Conservation (phyloP, 805 yeast genomes). For the Kluyveromyces lactis region DNA sequence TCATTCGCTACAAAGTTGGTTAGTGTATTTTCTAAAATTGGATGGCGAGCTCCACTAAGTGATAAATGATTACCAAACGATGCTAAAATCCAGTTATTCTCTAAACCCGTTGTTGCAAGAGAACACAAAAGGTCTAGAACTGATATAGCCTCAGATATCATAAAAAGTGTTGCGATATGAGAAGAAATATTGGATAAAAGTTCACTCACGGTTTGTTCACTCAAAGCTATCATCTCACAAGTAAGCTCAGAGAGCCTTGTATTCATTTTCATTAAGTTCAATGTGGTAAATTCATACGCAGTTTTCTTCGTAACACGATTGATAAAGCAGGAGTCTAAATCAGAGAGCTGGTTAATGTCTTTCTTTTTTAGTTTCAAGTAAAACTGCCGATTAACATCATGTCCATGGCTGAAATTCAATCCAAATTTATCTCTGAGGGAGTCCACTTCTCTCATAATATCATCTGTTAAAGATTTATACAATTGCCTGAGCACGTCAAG, state of each 20-base stretch:
- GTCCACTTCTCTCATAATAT: slow-evolving; percentile 26
- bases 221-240: slow-evolving; percentile 34
- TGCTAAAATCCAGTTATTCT: slow-evolving; percentile 29
- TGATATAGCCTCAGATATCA: slow-evolving; percentile 37
- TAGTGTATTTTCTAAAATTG: slow-evolving; percentile 30
- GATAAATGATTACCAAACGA: slow-evolving; percentile 29
- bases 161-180: slow-evolving; percentile 31
- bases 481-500: slow-evolving; percentile 37
- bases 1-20: slow-evolving; percentile 33
- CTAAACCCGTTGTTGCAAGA: slow-evolving; percentile 24
- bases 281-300: slow-evolving; percentile 33
- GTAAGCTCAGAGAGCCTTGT: slow-evolving; percentile 33
- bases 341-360: slow-evolving; percentile 7
- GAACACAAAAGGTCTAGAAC: slow-evolving; percentile 34
- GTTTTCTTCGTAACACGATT: slow-evolving; percentile 26
- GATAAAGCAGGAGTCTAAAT: slow-evolving; percentile 30
- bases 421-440: slow-evolving; percentile 17
- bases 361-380: slow-evolving; percentile 26
- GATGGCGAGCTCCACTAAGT: slow-evolving; percentile 34
- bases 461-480: slow-evolving; percentile 32
- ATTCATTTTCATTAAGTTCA: slow-evolving; percentile 34
- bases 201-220: slow-evolving; percentile 33
- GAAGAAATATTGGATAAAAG: slow-evolving; percentile 21
- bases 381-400: slow-evolving; percentile 33
- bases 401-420: slow-evolving; percentile 26